Conservation (phyloP, 768 basidiomycete species). For the Boletus coccyginus region DNA sequence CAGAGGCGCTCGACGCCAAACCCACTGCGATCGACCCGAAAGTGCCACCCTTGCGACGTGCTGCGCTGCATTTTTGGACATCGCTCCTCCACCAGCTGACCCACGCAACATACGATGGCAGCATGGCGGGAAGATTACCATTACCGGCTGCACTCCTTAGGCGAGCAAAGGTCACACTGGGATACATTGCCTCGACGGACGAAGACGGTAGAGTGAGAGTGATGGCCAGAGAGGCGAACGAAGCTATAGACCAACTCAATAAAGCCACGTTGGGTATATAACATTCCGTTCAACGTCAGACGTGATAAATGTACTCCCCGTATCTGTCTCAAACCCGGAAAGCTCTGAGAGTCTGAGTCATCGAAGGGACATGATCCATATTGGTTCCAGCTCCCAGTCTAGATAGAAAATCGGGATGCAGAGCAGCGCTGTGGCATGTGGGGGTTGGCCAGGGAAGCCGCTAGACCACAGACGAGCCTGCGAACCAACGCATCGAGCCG, state of each 20-base stretch:
- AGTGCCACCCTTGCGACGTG: slow-evolving; percentile 78
- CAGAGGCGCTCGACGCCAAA: slow-evolving; percentile 45
- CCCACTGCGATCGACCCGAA: slow-evolving; percentile 59
- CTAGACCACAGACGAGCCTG: slow-evolving; percentile 24
- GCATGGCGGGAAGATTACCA: slow-evolving; percentile 17
- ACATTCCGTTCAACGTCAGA: background rate
- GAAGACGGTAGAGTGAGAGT: slow-evolving; percentile 66
- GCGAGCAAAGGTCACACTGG: slow-evolving; percentile 57
- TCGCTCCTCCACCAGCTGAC: slow-evolving; percentile 62
- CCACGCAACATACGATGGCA: slow-evolving; percentile 45
- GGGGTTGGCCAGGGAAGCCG: slow-evolving; percentile 19
- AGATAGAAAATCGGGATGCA: background rate
- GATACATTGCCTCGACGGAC: slow-evolving; percentile 71
- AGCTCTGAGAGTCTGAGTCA: slow-evolving; percentile 77
- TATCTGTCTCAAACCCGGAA: slow-evolving; percentile 88
- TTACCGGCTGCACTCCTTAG: slow-evolving; percentile 36
- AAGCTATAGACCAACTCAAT: slow-evolving; percentile 51
- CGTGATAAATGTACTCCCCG: slow-evolving; percentile 50
- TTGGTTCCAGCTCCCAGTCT: slow-evolving; percentile 45
- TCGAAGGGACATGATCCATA: slow-evolving; percentile 58
- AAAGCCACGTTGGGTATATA: slow-evolving; percentile 39
- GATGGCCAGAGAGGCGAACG: slow-evolving; percentile 72
- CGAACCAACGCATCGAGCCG: slow-evolving; percentile 18
- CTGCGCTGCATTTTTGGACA: slow-evolving; percentile 80
- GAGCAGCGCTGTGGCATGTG: slow-evolving; percentile 21